Evolutionary conservation across 495 filamentous ascomycete genomes (phyloP), one percentile per base, ranked within the genome.

Genomic region (Aeminium ludgeri): DNA sequence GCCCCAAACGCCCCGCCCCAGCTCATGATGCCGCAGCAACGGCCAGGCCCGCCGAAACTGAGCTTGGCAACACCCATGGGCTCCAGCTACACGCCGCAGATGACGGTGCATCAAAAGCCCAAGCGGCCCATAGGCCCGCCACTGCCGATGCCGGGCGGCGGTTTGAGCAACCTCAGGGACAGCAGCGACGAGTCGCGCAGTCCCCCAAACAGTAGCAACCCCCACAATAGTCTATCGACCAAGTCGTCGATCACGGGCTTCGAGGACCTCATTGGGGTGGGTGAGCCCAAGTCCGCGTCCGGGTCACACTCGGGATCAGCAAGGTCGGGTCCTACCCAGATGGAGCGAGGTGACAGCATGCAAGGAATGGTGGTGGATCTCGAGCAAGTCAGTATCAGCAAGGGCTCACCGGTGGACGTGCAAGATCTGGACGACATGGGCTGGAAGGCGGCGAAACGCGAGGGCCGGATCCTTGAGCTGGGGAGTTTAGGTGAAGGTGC

Each of bases 401-500:
- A 78, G 60, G 85, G 82, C 25, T 66, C 76, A 45, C 74, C 74
- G 12, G 53, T 87, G 20, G 89, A 97, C 59, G 86, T 92, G 11
- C 86, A 94, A 40, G 85, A 96, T 50, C 59, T 97, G 44, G 85
- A 96, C 59, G 86, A 95, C 54, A 81, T 86, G 36, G 83, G 85
- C 10, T 97, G 91, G 89, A 73, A 78, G 51, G 86, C 87, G 13
- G 91, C 86, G 20, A 89, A 83, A 52, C 74, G 78, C 54, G 80
- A 87, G 53, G 82, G 82, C 54, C 73, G 82, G 55, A 86, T 97
- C 43, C 60, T 79, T 30, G 85, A 96, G 61, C 56, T 94, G 30
- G 91, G 91, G 6, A 84, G 81, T 54, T 62, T 97, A 32, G 89
- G 89, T 41, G 89, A 97, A 60, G 89, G 89, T 45, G 86, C 91